These are phyloP conservation scores for Theileria orientalis DNA, from an alignment of 169 alveolate species.

Conservation along the genomic window DNA sequence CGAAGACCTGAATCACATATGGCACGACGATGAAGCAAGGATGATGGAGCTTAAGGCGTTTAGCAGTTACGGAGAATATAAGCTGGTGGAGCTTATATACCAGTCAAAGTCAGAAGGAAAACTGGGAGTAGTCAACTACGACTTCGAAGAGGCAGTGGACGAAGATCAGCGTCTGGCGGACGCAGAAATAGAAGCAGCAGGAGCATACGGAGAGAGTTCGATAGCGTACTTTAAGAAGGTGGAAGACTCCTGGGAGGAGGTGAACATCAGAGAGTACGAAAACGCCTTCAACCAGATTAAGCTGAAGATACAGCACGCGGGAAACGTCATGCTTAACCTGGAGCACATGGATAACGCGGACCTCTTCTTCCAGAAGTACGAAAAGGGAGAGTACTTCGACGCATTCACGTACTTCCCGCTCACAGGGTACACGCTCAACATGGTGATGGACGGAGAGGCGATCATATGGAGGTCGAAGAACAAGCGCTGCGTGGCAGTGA, in stretches of 20 bases:
- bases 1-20: background rate
- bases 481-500: background rate
- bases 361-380: conserved; percentile 4
- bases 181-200: no score
- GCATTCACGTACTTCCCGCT: conserved; percentile 3
- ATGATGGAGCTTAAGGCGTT: background rate
- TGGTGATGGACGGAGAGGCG: background rate
- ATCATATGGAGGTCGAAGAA: background rate
- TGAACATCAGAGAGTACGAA: background rate
- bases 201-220: background rate
- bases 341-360: background rate
- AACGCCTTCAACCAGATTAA: background rate
- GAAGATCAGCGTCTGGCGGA: no score
- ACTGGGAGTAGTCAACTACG: background rate
- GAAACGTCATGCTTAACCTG: background rate
- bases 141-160: no score
- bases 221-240: background rate
- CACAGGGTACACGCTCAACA: background rate
- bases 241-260: background rate
- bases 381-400: background rate
- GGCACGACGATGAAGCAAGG: background rate
- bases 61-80: background rate
- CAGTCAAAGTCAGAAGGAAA: background rate
- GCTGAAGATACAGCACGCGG: background rate
- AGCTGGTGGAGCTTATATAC: background rate